Evolutionary conservation across 2,329 filamentous ascomycete species (phyloP), one percentile per base, ranked within the genome.

Genomic region (Diaporthe capsici): DNA sequence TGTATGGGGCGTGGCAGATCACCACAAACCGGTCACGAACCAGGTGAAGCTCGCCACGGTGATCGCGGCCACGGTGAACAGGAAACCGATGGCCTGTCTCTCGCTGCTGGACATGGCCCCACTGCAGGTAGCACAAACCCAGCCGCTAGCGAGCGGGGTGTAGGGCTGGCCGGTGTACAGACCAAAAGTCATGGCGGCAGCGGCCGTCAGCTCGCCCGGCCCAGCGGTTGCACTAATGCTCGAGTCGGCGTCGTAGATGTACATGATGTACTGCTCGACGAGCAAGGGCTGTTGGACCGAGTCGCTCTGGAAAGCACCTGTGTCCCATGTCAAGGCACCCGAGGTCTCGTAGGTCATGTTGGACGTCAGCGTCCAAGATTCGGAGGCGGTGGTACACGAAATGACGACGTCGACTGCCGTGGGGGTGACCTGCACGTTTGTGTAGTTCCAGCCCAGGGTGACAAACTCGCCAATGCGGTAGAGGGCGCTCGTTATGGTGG

Each of bases 371-470:
- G 91, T 93, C 85, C 89, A 93, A 2, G 90, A 88, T 76, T 87
- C 85, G 28, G 85, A 82, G 60, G 86, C 88, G 10, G 82, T 82
- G 55, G 88, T 88, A 84, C 89, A 91, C 78, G 89, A 90, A 47
- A 91, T 85, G 75, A 92, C 82, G 20, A 93, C 85, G 78, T 93
- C 90, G 75, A 93, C 81, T 55, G 90, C 91, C 4, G 89, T 91
- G 2, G 92, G 92, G 1, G 86, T 89, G 37, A 84, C 90, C 73
- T 87, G 85, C 42, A 93, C 82, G 60, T 88, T 88, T 4, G 92
- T 93, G 84, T 92, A 93, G 84, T 93, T 93, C 91, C 91, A 93
- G 63, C 84, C 87, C 83, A 90, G 91, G 20, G 90, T 92, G 58
- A 92, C 84, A 60, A 85, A 85, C 80, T 92, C 88, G 76, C 90